A percentile compares a stretch with the other conserved stretches of the same genome.
Evolutionary conservation across 306 rosid species (phyloP).

Genomic region (Cercis canadensis): DNA sequence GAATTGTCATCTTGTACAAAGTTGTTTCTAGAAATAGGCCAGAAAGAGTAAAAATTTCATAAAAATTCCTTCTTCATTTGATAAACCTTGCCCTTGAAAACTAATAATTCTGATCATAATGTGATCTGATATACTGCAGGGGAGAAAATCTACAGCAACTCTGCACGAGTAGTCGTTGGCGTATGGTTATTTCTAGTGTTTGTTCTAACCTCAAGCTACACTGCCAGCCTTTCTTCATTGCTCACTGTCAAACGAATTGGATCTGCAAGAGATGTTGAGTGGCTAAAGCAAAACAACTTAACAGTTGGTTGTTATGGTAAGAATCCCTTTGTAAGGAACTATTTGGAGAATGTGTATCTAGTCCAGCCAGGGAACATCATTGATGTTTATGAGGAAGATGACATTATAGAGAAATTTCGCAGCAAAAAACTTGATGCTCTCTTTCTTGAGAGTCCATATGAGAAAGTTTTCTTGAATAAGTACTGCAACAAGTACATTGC

Average conservation of each 20-base stretch:
- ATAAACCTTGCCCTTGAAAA: slow-evolving; percentile 17
- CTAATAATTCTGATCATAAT: background rate
- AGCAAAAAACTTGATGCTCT: slow-evolving; percentile 47
- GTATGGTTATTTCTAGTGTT: slow-evolving; percentile 63
- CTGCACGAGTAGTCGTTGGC: slow-evolving; percentile 50
- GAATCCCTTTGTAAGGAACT: slow-evolving; percentile 41
- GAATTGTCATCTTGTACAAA: too few relatives aligned
- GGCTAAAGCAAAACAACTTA: slow-evolving; percentile 52
- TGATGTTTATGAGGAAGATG: slow-evolving; percentile 29
- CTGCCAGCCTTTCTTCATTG: slow-evolving; percentile 72
- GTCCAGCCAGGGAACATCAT: slow-evolving; percentile 22
- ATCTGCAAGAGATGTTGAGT: slow-evolving; percentile 44
- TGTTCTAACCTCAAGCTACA: slow-evolving; percentile 69
- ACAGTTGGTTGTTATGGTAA: slow-evolving; percentile 50
- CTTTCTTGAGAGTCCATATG: slow-evolving; percentile 65
- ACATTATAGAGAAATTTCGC: slow-evolving; percentile 33
- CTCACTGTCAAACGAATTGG: slow-evolving; percentile 50
- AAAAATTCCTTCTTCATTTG: slow-evolving; percentile 15
- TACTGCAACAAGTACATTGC: slow-evolving; percentile 50
- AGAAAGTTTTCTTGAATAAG: slow-evolving; percentile 55
- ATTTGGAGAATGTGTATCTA: slow-evolving; percentile 34
- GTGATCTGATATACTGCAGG: slow-evolving; percentile 40
- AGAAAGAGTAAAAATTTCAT: background rate
- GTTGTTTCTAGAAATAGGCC: too few relatives aligned
- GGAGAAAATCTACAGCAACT: slow-evolving; percentile 53